Evolutionary conservation across 1,284 basidiomycete genomes (phyloP), one percentile per base, ranked within the genome.

Genomic region (Austroboletus olivaceoglutinosus): DNA sequence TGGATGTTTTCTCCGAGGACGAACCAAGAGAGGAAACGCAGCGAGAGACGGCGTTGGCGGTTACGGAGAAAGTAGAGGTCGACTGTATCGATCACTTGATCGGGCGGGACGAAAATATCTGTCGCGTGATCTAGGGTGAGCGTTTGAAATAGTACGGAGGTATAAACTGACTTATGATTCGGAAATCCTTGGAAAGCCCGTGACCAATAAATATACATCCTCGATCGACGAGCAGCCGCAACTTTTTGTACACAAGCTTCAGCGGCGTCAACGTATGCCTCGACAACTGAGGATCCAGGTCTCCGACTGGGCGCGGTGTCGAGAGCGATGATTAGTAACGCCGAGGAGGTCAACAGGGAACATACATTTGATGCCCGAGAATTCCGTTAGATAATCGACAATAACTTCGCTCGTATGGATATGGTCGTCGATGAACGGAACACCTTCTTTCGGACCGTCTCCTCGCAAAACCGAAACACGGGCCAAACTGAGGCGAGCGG

Each of bases 141-240:
- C 13, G 1, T 18, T 5, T 31, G 29, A 21, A 21, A 19, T 5
- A 44, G 21, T 18, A 23, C 34, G 40, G 15, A 10, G 16, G n/a
- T n/a, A 42, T 11, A 8, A 23, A 74, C 91, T 64, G 59, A 95
- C 93, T 99, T 73, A 99, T 98, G 52, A 97, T 99, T 12, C 97
- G 82, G 73, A 99, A 98, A 70, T 99, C 97, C 68, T 98, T 98
- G n/a, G 92, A 90, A n/a, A 99, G 80, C 1, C 97, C 97, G 62
- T 99, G 96, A 0, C 97, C 97, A 49, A 99, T 91, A 64, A 99
- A 99, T 56, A 95, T 89, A 65, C 97, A 99, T 7, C 95, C 95
- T 19, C 88, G 78, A 65, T 99, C 96, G 10, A 99, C 94, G 3
- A 99, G 77, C 33, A 97, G 70, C 2, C 96, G 82, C n/a, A 99